phyloP scores from a whole-genome alignment of 805 yeast genomes.

The Saccharomyces cerevisiae region DNA sequence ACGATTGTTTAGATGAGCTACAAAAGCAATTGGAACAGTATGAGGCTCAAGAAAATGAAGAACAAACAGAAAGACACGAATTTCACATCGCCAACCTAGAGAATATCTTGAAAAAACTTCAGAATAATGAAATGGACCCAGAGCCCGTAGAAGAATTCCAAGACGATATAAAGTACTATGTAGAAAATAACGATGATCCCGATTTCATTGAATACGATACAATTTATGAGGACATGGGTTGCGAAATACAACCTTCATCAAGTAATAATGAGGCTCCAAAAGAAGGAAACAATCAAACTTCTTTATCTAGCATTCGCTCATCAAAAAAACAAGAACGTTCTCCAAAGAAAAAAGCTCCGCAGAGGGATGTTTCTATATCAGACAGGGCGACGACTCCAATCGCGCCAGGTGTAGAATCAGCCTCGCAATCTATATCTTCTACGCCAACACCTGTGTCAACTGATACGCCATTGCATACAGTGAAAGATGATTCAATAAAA shows the following conservation, averaged over 20 bases:
- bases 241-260: slow-evolving; percentile 29
- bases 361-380: slow-evolving; percentile 18
- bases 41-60: slow-evolving; percentile 63
- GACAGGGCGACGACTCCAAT: not conserved
- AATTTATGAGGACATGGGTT: slow-evolving; percentile 77
- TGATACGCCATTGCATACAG: slow-evolving; percentile 1
- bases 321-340: slow-evolving; percentile 27
- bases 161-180: slow-evolving; percentile 88
- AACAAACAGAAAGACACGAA: slow-evolving; percentile 60
- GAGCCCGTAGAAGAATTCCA: slow-evolving; percentile 67
- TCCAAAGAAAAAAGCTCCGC: slow-evolving; percentile 33
- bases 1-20: slow-evolving; percentile 66
- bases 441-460: slow-evolving; percentile 10
- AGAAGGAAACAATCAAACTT: not conserved
- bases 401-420: slow-evolving; percentile 11
- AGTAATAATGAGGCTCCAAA: not conserved
- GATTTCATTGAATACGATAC: slow-evolving; percentile 93
- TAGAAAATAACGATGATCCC: slow-evolving; percentile 86
- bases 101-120: slow-evolving; percentile 63
- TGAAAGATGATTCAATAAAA: not conserved
- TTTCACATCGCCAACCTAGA: slow-evolving; percentile 77
- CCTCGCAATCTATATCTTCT: slow-evolving; percentile 11
- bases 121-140: slow-evolving; percentile 71
- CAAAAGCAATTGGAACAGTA: slow-evolving; percentile 71
- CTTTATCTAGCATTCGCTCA: not conserved